A percentile compares a stretch with the other conserved stretches of the same genome.
phyloP scores from a whole-genome alignment of 1,284 basidiomycete genomes.

The Xerocomus minutiporus region DNA sequence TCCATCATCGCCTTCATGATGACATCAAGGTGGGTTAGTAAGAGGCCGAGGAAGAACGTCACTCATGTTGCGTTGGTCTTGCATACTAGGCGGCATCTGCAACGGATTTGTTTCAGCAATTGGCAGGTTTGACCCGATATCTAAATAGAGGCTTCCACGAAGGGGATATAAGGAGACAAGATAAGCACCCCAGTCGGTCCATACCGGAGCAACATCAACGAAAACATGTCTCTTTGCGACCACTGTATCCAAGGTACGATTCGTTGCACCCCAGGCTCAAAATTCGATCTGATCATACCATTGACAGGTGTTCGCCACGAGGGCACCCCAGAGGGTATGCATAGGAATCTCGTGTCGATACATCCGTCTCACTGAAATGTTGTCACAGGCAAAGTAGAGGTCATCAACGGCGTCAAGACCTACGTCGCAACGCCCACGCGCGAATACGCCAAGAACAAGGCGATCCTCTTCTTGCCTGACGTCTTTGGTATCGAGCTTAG shows the following conservation, averaged over 20 bases:
- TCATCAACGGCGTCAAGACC: constrained; percentile 44
- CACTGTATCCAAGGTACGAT: constrained; percentile 20
- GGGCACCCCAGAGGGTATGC: constrained; percentile 19
- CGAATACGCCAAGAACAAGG: constrained; percentile 54
- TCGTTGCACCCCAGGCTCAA: background rate
- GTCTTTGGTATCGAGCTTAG: constrained; percentile 52
- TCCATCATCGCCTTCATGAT: background rate
- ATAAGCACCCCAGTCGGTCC: background rate
- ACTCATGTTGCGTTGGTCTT: too few relatives aligned
- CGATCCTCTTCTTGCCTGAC: constrained; percentile 56
- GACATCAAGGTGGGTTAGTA: background rate
- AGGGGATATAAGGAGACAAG: constrained; percentile 13
- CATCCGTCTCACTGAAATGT: background rate
- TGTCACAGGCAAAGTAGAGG: constrained; percentile 19
- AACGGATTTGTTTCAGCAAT: background rate
- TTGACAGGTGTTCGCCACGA: constrained; percentile 22
- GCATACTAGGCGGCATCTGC: too few relatives aligned
- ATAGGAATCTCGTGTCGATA: background rate
- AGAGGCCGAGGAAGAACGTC: background rate
- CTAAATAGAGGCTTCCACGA: constrained; percentile 3
- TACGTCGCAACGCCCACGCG: constrained; percentile 49
- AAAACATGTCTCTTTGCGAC: constrained; percentile 23
- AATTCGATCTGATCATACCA: background rate
- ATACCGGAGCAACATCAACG: background rate
- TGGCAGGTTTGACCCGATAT: background rate